Evolutionary conservation across 805 yeast species (phyloP).

Genomic region (Zygotorulaspora sp.): DNA sequence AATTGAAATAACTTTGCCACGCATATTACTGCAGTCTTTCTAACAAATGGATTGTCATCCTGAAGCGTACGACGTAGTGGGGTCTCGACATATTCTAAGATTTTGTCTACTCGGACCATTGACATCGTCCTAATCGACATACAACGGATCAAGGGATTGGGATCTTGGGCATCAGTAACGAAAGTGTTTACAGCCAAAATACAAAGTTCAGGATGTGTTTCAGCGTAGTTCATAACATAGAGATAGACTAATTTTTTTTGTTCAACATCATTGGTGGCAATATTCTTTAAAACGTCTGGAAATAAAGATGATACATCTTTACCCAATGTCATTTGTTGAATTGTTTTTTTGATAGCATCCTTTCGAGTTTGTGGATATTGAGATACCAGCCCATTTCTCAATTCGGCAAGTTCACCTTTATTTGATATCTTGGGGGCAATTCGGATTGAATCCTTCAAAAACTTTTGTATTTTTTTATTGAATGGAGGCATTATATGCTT

Average conservation of each 20-base stretch:
- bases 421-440: constrained; percentile 37
- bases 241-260: constrained; percentile 94
- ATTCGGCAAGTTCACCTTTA: constrained; percentile 80
- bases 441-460: constrained; percentile 34
- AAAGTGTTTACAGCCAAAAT: constrained; percentile 96
- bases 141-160: constrained; percentile 92
- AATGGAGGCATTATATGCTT: constrained; percentile 29
- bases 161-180: constrained; percentile 91
- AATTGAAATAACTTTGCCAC: constrained; percentile 92
- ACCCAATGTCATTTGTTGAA: constrained; percentile 97
- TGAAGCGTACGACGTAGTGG: constrained; percentile 79
- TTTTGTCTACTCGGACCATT: constrained; percentile 89
- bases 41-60: constrained; percentile 95
- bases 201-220: constrained; percentile 91
- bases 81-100: constrained; percentile 89
- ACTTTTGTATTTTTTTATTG: constrained; percentile 36
- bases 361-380: constrained; percentile 93
- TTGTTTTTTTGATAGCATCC: constrained; percentile 94
- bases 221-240: constrained; percentile 95
- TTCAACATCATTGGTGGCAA: constrained; percentile 93
- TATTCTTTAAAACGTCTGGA: constrained; percentile 93
- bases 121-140: constrained; percentile 99
- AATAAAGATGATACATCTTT: constrained; percentile 92
- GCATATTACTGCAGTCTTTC: constrained; percentile 96
- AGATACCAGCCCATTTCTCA: constrained; percentile 84